Base-by-base conservation (phyloP, 2,329 filamentous ascomycete genomes). In the Phoma sp. region DNA sequence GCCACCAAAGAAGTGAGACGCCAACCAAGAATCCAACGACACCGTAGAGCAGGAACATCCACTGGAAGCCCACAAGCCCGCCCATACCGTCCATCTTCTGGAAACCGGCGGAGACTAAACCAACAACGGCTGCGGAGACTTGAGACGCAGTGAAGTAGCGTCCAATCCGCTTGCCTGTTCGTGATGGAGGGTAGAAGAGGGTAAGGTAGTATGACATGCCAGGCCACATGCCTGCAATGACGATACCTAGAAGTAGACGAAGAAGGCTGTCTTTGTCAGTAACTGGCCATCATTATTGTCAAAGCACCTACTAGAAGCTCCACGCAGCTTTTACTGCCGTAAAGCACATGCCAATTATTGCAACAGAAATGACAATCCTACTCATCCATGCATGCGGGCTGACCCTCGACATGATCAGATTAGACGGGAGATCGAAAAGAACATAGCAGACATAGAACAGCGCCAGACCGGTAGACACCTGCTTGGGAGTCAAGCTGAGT, bases 401-500 rank as follows among this genome's bases (percentile, higher is more conserved):
- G 5, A 96, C 81, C 59, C 84, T 87, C 60, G 88, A 92, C 92
- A 96, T 96, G 72, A 95, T 78, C 60, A 96, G 81, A 73, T 96
- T 96, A 5, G 91, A 95, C 0, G 92, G 92, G 48, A 91, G 84
- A 72, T 96, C 92, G 66, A 96, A 96, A 47, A 96, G 76, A 56
- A 96, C 92, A 75, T 96, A 96, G 69, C 91, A 88, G 57, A 96
- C 92, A 72, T 96, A 96, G 80, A 96, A 96, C 14, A 96, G 81
- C 4, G 92, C 91, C 32, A 96, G 79, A 42, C 90, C 91, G 0
- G 90, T 93, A 0, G 92, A 96, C 14, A 92, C 87, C 74, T 96
- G 88, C 65, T 89, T 90, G 9, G 87, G 76, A 0, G 85, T 86
- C 60, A 96, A 78, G 55, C 86, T 71, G 43, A 96, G 83, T 30